A percentile compares a stretch with the other conserved stretches of the same genome.
Evolutionary conservation across 1,139 yeast genomes (phyloP).

Genomic region (Saccharomycopsis phalli): DNA sequence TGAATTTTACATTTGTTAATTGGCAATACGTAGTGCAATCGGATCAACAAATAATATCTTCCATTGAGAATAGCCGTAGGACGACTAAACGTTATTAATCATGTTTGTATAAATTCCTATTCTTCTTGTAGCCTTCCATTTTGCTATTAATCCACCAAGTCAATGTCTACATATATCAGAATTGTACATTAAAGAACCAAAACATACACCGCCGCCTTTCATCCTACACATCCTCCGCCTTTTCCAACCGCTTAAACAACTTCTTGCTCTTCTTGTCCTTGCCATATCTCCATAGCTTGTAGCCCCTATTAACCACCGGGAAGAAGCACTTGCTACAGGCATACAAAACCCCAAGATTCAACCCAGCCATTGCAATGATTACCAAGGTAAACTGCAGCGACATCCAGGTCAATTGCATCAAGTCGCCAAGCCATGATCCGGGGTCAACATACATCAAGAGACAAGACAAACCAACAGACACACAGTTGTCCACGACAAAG

Average conservation of each 20-base stretch:
- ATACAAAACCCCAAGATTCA: slow-evolving; percentile 38
- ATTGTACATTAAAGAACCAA: background rate
- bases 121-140: no score
- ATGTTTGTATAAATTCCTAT: no score
- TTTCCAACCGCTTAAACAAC: slow-evolving; percentile 14
- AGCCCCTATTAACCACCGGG: slow-evolving; percentile 8
- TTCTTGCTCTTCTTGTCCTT: slow-evolving; percentile 15
- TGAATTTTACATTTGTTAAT: no score
- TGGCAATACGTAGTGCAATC: no score
- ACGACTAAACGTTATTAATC: no score
- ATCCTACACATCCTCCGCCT: background rate
- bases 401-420: slow-evolving; percentile 69
- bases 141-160: no score
- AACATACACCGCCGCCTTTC: background rate
- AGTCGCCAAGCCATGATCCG: slow-evolving; percentile 45
- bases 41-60: no score
- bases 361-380: slow-evolving; percentile 37
- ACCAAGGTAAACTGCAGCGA: slow-evolving; percentile 42
- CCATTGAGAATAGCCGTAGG: no score
- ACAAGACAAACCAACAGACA: slow-evolving; percentile 41
- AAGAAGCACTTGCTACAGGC: slow-evolving; percentile 16
- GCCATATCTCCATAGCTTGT: slow-evolving; percentile 15
- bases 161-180: no score
- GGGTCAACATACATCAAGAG: slow-evolving; percentile 42
- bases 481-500: slow-evolving; percentile 52